Evolutionary conservation across 2,329 filamentous ascomycete genomes (phyloP).

Genomic region (Colletotrichum coccodes): DNA sequence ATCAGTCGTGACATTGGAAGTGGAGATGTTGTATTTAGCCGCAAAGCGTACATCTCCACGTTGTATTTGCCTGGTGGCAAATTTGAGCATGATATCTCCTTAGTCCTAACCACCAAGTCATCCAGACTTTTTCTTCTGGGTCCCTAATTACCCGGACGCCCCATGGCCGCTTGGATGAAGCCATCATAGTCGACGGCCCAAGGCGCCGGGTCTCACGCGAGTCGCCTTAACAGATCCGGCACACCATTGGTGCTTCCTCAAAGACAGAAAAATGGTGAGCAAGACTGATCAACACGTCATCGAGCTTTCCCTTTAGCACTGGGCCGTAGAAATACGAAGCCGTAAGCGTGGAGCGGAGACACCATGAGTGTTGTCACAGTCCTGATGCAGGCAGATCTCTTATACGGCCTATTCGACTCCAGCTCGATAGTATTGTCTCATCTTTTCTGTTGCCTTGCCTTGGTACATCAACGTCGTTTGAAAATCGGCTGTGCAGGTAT

Average conservation of each 20-base stretch:
- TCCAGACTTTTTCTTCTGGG: background rate
- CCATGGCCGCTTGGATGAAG: background rate
- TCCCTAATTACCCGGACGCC: conserved; percentile 18
- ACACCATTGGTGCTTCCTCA: background rate
- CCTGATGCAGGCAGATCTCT: too few species aligned
- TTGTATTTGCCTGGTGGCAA: conserved; percentile 21
- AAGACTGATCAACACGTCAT: background rate
- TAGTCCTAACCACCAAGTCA: background rate
- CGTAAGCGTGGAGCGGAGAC: too few species aligned
- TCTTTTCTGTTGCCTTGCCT: too few species aligned
- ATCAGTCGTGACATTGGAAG: conserved; percentile 14
- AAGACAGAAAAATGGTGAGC: too few species aligned
- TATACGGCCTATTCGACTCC: too few species aligned
- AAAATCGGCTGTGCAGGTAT: too few species aligned
- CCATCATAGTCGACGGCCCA: background rate
- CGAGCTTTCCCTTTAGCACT: too few species aligned
- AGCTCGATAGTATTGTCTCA: too few species aligned
- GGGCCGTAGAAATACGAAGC: too few species aligned
- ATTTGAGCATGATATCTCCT: background rate
- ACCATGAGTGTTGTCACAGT: too few species aligned
- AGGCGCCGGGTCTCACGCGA: background rate
- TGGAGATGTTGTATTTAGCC: conserved; percentile 33
- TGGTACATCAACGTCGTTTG: too few species aligned
- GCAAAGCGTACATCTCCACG: conserved; percentile 10
- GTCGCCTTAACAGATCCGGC: background rate